Evolutionary conservation across 225 moss, liverwort and hornwort genomes (phyloP).

Genomic region (Pleurozium schreberi): DNA sequence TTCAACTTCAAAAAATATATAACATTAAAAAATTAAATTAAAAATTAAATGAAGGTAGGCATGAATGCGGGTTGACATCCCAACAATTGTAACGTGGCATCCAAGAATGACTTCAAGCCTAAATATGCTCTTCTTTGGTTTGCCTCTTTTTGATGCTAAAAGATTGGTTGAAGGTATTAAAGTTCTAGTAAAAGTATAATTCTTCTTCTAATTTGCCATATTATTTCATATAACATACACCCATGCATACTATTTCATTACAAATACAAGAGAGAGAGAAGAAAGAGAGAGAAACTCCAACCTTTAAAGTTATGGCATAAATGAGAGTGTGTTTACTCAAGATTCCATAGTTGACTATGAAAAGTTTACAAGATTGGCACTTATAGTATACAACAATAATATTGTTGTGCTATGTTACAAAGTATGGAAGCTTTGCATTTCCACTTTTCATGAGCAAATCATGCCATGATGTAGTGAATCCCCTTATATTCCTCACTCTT

Average conservation of each 20-base stretch:
- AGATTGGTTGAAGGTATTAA: background rate
- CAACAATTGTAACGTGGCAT: background rate
- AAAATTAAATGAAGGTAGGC: background rate
- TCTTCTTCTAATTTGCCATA: fast-evolving
- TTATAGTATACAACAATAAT: background rate
- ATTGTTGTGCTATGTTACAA: background rate
- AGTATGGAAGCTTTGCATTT: background rate
- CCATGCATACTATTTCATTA: background rate
- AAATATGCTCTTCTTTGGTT: background rate
- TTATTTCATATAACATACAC: background rate
- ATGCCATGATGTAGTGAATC: background rate
- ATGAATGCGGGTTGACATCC: background rate
- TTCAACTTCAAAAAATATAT: background rate
- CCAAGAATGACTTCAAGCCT: background rate
- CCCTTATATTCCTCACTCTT: background rate
- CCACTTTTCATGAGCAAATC: background rate
- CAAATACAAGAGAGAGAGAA: background rate
- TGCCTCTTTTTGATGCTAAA: background rate
- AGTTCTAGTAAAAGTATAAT: background rate
- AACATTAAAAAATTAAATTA: background rate
- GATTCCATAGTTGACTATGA: background rate
- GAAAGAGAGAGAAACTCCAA: background rate
- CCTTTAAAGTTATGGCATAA: fast-evolving
- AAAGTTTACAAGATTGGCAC: background rate
- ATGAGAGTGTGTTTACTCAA: background rate